These are phyloP conservation scores for Rhizophagus sp. DNA, from an alignment of 192 early-diverging fungal species.

Conservation along the genomic window DNA sequence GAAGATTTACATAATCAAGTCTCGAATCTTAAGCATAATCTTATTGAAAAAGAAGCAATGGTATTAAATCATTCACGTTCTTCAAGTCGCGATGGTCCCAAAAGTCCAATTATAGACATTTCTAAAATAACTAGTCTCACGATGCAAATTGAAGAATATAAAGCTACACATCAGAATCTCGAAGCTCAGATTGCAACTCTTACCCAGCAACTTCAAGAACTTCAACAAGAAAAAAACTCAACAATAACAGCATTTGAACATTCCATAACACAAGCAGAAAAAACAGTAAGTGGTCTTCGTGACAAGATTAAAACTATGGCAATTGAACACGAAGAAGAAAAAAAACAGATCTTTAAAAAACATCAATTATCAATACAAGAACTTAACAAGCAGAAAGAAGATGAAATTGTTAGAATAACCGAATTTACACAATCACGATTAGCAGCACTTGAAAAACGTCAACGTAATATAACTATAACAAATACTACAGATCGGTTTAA, in stretches of 20 bases:
- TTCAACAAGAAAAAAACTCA: not conserved
- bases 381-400: not conserved
- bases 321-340: not conserved
- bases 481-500: not conserved
- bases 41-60: constrained; percentile 1
- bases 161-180: not conserved
- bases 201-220: not conserved
- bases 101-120: not conserved
- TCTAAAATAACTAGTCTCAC: not conserved
- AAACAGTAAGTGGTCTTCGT: too few relatives aligned
- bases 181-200: not conserved
- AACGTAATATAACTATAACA: not conserved
- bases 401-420: not conserved
- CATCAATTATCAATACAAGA: not conserved
- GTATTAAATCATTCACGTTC: not conserved
- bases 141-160: not conserved
- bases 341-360: not conserved
- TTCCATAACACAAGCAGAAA: too few relatives aligned
- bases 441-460: not conserved
- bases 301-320: too few relatives aligned
- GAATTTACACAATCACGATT: not conserved
- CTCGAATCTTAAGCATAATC: not conserved
- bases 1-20: constrained; percentile 8
- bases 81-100: not conserved
- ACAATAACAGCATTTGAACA: too few relatives aligned